phyloP scores from a whole-genome alignment of 129 eudicot species.

The Erigeron canadensis region DNA sequence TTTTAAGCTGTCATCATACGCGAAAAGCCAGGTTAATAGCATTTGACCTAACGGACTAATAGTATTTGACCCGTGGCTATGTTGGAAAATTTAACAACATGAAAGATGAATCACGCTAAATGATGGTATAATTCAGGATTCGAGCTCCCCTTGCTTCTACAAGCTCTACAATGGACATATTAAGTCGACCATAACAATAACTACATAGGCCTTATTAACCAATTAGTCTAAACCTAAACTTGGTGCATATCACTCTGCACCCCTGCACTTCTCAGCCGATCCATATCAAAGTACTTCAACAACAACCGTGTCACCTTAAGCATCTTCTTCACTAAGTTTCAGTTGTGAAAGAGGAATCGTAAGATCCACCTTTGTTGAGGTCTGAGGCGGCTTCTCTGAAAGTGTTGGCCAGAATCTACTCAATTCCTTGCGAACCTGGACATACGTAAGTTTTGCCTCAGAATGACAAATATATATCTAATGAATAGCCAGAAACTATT shows the following conservation, averaged over 20 bases:
- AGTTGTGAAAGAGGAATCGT: not conserved
- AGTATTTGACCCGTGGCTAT: too few relatives aligned
- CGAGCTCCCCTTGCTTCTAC: too few relatives aligned
- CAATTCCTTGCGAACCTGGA: constrained; percentile 75
- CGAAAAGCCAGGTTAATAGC: too few relatives aligned
- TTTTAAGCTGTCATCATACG: too few relatives aligned
- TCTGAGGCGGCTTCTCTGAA: constrained; percentile 49
- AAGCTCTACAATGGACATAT: not conserved
- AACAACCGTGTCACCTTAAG: not conserved
- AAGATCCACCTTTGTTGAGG: constrained; percentile 33
- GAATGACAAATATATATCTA: not conserved
- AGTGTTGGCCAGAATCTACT: constrained; percentile 70
- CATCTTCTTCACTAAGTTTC: not conserved
- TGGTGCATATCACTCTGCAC: not conserved
- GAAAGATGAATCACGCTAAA: too few relatives aligned
- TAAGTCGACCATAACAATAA: not conserved
- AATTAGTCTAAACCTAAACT: not conserved
- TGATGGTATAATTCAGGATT: not conserved
- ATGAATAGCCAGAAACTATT: not conserved
- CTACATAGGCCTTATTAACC: too few relatives aligned
- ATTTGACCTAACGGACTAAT: too few relatives aligned
- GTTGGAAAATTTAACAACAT: too few relatives aligned
- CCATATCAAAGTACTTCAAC: not conserved
- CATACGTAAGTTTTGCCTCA: constrained; percentile 4
- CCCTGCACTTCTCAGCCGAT: not conserved